phyloP scores from a whole-genome alignment of 768 basidiomycete species.

The Hemileccinum rubropunctum region DNA sequence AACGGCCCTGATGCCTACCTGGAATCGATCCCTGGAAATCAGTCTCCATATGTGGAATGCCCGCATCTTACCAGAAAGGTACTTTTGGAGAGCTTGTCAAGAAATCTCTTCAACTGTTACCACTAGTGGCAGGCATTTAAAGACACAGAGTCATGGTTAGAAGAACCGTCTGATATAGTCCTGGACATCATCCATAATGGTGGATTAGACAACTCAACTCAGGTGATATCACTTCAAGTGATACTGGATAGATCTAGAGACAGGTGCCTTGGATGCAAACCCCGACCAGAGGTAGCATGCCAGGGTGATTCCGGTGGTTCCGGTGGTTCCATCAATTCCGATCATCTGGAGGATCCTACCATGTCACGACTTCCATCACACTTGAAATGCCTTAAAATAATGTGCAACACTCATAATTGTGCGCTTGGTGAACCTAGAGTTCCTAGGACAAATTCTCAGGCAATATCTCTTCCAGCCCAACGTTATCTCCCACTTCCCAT shows the following conservation, averaged over 20 bases:
- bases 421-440: neutral
- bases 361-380: neutral
- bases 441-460: neutral
- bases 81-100: neutral
- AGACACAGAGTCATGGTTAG: neutral
- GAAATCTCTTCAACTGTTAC: neutral
- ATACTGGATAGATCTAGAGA: constrained; percentile 3
- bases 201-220: neutral
- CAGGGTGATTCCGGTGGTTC: neutral
- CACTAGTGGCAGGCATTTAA: neutral
- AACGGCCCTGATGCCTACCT: constrained; percentile 3
- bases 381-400: neutral
- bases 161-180: neutral
- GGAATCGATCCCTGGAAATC: neutral
- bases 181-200: neutral
- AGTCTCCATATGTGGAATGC: neutral
- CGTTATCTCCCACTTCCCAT: neutral
- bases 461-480: neutral
- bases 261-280: neutral
- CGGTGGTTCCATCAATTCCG: neutral
- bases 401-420: neutral
- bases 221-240: neutral
- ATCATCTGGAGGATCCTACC: neutral
- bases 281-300: neutral
- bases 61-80: neutral